Evolutionary conservation across 257 asterid species (phyloP), one percentile per base, ranked within the genome.

Genomic region (Plectranthus barbatus): DNA sequence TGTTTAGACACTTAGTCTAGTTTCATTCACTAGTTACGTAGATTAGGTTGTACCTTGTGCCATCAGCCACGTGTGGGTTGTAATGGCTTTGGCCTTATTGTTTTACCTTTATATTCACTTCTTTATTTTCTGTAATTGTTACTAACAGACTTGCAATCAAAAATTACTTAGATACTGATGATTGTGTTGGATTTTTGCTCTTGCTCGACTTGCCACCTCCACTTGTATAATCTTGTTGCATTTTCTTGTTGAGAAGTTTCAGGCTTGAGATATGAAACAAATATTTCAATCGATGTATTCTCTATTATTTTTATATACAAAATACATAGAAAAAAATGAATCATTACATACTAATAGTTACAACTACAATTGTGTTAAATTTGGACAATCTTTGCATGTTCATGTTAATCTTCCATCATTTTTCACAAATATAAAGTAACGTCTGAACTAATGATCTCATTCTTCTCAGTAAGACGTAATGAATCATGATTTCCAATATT

Each of bases 121-220:
- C n/a, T n/a, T n/a, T n/a, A n/a, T n/a, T n/a, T n/a, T n/a, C n/a
- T n/a, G n/a, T n/a, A n/a, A n/a, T n/a, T n/a, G n/a, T n/a, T n/a
- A n/a, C n/a, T n/a, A n/a, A n/a, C n/a, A n/a, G n/a, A n/a, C 95
- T 92, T 19, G 97, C 98, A 3, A 79, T 89, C 64, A 97, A 92
- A 76, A 81, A 80, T 9, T 90, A 85, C 76, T 75, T 89, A 52
- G 92, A 89, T 47, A 86, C 97, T 2, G 93, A 89, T 50, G 84
- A 80, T 15, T 88, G 95, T 62, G 77, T 79, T 18, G 98, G 98
- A 15, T 89, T 92, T 64, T 92, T 97, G 98, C 93, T 92, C 52
- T 80, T 92, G 33, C 62, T 88, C 62, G 95, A 92, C 74, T 81
- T 92, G 67, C 98, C 98, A 26, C 89, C 95, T 17, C 95, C 98